phyloP scores from a whole-genome alignment of 352 stramenopile genomes.

The Phytopythium chamaehyphon region DNA sequence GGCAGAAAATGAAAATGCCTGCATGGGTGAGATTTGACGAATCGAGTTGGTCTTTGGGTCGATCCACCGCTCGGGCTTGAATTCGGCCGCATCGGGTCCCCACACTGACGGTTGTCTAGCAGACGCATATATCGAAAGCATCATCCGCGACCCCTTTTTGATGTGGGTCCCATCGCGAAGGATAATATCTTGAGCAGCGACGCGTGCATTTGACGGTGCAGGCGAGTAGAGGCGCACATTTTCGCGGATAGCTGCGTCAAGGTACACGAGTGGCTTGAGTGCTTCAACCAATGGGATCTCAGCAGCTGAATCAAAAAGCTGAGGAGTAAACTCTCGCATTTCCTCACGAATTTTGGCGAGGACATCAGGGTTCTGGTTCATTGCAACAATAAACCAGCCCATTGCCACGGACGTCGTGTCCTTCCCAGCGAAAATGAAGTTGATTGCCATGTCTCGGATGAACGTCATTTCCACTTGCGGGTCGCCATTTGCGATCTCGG shows the following conservation, averaged over 20 bases:
- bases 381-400: slow-evolving; percentile 58
- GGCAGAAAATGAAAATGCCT: slow-evolving; percentile 28
- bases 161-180: slow-evolving; percentile 47
- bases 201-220: slow-evolving; percentile 37
- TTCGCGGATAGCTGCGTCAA: slow-evolving; percentile 30
- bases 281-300: slow-evolving; percentile 11
- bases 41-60: slow-evolving; percentile 24
- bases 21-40: slow-evolving; percentile 18
- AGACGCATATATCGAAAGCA: slow-evolving; percentile 40
- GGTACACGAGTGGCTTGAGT: slow-evolving; percentile 23
- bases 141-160: slow-evolving; percentile 27
- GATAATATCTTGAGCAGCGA: slow-evolving; percentile 24
- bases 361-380: slow-evolving; percentile 34
- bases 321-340: slow-evolving; percentile 13
- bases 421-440: slow-evolving; percentile 51
- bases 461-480: slow-evolving; percentile 33
- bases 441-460: slow-evolving; percentile 54
- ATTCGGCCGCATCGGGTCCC: slow-evolving; percentile 41
- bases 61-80: slow-evolving; percentile 57
- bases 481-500: slow-evolving; percentile 17
- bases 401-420: slow-evolving; percentile 59
- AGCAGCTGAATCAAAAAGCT: slow-evolving; percentile 7
- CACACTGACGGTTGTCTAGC: slow-evolving; percentile 32
- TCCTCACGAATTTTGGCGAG: slow-evolving; percentile 28
- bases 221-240: slow-evolving; percentile 37